A percentile compares a stretch with the other conserved stretches of the same genome.
phyloP scores from a whole-genome alignment of 352 stramenopile species.

The Hyaloperonospora arabidopsidis region DNA sequence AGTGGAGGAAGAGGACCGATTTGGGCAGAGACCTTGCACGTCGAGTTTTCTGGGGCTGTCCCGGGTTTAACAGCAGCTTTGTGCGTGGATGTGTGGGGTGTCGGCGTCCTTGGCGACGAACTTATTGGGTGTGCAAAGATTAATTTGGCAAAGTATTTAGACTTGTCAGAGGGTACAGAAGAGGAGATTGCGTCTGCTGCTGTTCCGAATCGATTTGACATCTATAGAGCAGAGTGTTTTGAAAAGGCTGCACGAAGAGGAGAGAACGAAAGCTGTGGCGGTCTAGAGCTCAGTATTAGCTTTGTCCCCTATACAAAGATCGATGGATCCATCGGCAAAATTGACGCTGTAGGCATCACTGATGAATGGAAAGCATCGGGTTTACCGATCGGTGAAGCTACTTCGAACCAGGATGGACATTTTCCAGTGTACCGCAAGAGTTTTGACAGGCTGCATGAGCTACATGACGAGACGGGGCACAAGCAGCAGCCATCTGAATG shows the following conservation, averaged over 20 bases:
- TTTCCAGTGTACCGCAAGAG: conserved; percentile 60
- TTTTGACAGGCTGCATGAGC: conserved; percentile 60
- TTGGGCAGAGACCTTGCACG: conserved; percentile 70
- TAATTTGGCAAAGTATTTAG: conserved; percentile 69
- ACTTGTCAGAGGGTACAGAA: conserved; percentile 46
- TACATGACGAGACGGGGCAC: conserved; percentile 64
- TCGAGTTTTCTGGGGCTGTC: conserved; percentile 72
- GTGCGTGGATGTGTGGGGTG: conserved; percentile 69
- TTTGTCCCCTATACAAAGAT: conserved; percentile 63
- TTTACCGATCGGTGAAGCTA: conserved; percentile 15
- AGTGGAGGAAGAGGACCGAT: conserved; percentile 44
- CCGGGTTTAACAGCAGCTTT: conserved; percentile 65
- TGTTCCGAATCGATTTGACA: conserved; percentile 72
- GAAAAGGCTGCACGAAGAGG: conserved; percentile 15
- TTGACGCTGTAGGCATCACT: conserved; percentile 21
- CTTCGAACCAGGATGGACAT: conserved; percentile 14
- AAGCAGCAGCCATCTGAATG: conserved; percentile 33
- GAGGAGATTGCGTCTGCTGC: conserved; percentile 61
- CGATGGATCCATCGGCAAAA: conserved; percentile 32
- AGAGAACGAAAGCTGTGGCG: conserved; percentile 36
- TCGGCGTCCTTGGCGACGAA: conserved; percentile 73
- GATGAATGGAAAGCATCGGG: conserved; percentile 20
- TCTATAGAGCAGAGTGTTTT: conserved; percentile 52
- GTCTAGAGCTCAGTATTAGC: conserved; percentile 72
- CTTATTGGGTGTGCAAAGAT: conserved; percentile 66